Conservation (phyloP, 2,329 filamentous ascomycete species). For the Neoascochyta sp. region DNA sequence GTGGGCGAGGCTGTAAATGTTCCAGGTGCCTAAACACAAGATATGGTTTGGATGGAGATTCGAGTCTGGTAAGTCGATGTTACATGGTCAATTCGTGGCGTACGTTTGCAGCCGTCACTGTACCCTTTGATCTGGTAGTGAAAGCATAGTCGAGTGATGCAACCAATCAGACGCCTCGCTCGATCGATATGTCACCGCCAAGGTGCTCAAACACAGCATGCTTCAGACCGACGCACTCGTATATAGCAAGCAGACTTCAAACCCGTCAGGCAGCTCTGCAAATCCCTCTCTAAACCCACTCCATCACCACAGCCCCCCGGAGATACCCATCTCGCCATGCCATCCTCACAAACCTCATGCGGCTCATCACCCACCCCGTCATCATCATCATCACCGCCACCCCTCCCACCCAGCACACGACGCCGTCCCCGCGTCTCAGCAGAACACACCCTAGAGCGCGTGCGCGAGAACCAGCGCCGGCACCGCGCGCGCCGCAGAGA, state of each 20-base stretch:
- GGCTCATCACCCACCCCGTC: constrained; percentile 5
- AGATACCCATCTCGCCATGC: constrained; percentile 4
- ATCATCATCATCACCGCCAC: constrained; percentile 9
- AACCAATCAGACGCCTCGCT: too few species aligned
- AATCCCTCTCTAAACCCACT: neutral
- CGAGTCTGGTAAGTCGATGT: too few species aligned
- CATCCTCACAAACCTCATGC: too few species aligned
- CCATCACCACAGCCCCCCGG: neutral
- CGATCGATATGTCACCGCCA: constrained; percentile 30
- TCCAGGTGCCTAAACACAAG: too few species aligned
- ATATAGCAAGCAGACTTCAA: constrained; percentile 1
- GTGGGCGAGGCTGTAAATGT: too few species aligned
- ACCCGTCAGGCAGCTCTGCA: constrained; percentile 1
- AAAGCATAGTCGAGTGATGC: too few species aligned
- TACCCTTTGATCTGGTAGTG: too few species aligned
- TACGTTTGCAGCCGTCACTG: too few species aligned
- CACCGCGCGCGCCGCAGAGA: constrained; percentile 47
- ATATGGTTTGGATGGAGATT: too few species aligned
- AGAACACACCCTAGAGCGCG: constrained; percentile 40
- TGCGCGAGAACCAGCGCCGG: constrained; percentile 52
- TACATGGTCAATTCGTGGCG: too few species aligned
- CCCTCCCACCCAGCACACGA: constrained; percentile 7
- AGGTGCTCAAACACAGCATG: constrained; percentile 14
- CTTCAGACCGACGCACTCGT: constrained; percentile 7
- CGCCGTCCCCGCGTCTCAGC: constrained; percentile 27